A percentile compares a stretch with the other conserved stretches of the same genome.
Evolutionary conservation across 345 rosid genomes (phyloP).

Genomic region (Eucalyptus regnans): DNA sequence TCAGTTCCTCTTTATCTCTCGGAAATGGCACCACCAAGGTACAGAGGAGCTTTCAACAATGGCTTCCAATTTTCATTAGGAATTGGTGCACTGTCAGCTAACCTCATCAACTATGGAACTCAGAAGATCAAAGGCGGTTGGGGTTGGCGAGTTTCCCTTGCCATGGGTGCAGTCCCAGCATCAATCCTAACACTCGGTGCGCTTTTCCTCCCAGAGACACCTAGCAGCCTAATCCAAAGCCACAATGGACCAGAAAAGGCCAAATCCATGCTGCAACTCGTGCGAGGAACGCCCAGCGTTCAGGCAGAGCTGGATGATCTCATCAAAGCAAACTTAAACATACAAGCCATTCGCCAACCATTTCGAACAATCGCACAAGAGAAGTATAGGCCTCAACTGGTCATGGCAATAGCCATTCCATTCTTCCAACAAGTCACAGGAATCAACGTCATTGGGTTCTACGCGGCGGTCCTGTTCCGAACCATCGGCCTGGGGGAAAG

Average conservation of each 20-base stretch:
- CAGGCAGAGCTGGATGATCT: slow-evolving; percentile 56
- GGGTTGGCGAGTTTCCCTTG: slow-evolving; percentile 76
- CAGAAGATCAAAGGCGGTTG: slow-evolving; percentile 50
- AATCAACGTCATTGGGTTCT: slow-evolving; percentile 57
- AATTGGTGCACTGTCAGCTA: slow-evolving; percentile 48
- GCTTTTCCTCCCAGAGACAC: slow-evolving; percentile 60
- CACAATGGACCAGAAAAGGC: slow-evolving; percentile 13
- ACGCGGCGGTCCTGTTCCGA: slow-evolving; percentile 59
- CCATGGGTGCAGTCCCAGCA: slow-evolving; percentile 60
- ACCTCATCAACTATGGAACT: slow-evolving; percentile 45
- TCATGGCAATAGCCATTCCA: slow-evolving; percentile 63
- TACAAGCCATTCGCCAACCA: slow-evolving; percentile 14
- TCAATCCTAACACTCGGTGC: slow-evolving; percentile 47
- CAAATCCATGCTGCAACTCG: slow-evolving; percentile 27
- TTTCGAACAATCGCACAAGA: slow-evolving; percentile 26
- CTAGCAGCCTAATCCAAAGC: slow-evolving; percentile 54
- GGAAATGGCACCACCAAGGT: slow-evolving; percentile 71
- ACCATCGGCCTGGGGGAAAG: slow-evolving; percentile 60
- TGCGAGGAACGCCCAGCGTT: slow-evolving; percentile 49
- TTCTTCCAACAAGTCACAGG: slow-evolving; percentile 74
- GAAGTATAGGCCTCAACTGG: slow-evolving; percentile 54
- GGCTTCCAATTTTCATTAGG: slow-evolving; percentile 61
- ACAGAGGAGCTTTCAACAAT: slow-evolving; percentile 70
- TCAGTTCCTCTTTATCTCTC: slow-evolving; percentile 81
- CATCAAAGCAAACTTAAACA: slow-evolving; percentile 17